Percentiles rank a stretch among this genome's conserved stretches.
Conservation (phyloP, 2,329 filamentous ascomycete genomes). For the Xylariaceae sp. region DNA sequence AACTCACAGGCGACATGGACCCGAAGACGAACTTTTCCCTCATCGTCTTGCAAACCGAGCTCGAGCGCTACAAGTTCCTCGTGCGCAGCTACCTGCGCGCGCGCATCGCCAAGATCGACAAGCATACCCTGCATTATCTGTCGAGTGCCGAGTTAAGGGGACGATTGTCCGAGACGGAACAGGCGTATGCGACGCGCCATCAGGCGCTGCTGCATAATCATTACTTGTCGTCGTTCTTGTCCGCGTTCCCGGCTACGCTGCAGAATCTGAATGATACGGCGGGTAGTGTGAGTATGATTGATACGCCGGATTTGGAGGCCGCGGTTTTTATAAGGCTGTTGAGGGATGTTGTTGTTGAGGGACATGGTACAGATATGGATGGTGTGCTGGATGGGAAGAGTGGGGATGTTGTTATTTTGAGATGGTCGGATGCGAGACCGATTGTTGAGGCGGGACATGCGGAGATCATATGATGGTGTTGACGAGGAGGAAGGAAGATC, state of each 20-base stretch:
- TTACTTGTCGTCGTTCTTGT: conserved; percentile 79
- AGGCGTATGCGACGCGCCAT: conserved; percentile 77
- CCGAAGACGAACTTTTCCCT: conserved; percentile 87
- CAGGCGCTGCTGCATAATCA: conserved; percentile 79
- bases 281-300: conserved; percentile 88
- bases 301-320: conserved; percentile 72
- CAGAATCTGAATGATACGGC: conserved; percentile 86
- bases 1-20: conserved; percentile 79
- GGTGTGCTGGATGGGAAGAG: conserved; percentile 51
- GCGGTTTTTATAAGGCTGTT: conserved; percentile 80
- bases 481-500: no score
- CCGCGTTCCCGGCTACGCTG: conserved; percentile 70
- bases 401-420: conserved; percentile 62
- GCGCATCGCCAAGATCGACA: conserved; percentile 85
- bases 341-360: conserved; percentile 52
- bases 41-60: conserved; percentile 92
- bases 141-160: conserved; percentile 48
- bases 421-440: conserved; percentile 68
- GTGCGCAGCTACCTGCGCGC: conserved; percentile 77
- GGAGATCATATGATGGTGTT: conserved; percentile 54
- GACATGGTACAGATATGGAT: conserved; percentile 61
- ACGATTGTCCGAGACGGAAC: conserved; percentile 71
- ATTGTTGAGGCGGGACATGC: conserved; percentile 51
- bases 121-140: conserved; percentile 69
- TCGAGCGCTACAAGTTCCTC: conserved; percentile 90